phyloP scores from a whole-genome alignment of 164 flowering plant genomes.

The Pachysandra terminalis region DNA sequence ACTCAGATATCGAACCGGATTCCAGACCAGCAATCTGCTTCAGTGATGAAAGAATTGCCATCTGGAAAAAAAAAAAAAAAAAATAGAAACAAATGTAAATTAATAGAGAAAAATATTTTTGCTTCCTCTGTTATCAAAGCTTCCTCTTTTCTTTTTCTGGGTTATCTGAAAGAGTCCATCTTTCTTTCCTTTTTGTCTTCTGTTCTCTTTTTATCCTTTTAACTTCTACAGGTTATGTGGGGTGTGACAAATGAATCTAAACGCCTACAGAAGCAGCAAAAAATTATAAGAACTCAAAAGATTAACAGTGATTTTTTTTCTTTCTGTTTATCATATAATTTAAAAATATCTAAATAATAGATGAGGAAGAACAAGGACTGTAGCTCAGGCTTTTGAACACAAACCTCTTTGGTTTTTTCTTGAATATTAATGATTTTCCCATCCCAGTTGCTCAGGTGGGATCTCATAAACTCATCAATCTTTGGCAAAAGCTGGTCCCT shows the following conservation, averaged over 20 bases:
- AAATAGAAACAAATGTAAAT: background rate
- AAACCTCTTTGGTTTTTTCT: constrained; percentile 84
- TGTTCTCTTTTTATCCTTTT: too few species aligned
- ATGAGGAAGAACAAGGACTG: background rate
- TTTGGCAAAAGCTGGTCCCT: constrained; percentile 66
- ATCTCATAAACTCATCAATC: constrained; percentile 81
- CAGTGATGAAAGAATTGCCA: constrained; percentile 81
- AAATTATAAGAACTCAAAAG: too few species aligned
- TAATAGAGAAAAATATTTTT: background rate
- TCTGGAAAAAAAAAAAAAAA: constrained; percentile 38
- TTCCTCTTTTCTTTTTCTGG: background rate
- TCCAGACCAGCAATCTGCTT: constrained; percentile 63
- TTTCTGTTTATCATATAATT: too few species aligned
- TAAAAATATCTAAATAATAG: too few species aligned
- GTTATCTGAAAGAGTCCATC: background rate
- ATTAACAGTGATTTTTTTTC: too few species aligned
- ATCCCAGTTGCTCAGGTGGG: constrained; percentile 67
- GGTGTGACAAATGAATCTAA: too few species aligned
- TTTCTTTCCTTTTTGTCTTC: too few species aligned
- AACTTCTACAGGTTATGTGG: too few species aligned
- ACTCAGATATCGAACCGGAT: constrained; percentile 32
- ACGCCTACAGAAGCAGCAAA: too few species aligned
- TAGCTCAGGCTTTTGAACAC: background rate
- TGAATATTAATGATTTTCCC: constrained; percentile 63
- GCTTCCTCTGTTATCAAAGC: background rate